Base-by-base conservation (phyloP, 805 yeast species). In the Tetrapisispora nanseiensis region DNA sequence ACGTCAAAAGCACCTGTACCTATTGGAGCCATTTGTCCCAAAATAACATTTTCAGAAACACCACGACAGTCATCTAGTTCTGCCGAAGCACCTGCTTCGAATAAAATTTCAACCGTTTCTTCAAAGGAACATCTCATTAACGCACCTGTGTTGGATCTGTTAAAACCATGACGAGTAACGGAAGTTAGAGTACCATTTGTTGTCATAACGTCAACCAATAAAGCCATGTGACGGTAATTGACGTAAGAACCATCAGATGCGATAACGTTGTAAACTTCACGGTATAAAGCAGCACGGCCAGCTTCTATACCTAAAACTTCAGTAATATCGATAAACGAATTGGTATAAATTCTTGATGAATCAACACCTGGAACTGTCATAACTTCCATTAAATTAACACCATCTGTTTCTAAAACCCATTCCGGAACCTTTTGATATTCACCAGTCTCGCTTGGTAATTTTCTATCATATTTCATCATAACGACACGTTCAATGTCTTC, bases 171-270 rank as follows among this genome's bases (percentile, higher is more conserved):
- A 76, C 99, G 94, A 34, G 97, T 90, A 57, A 92, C 89, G 32
- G 99, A 97, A 85, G 94, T 90, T 65, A 92, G 73, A 61, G 90
- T 95, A 58, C 99, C 99, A 60, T 95, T 82, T 31, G 95, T 85
- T 2, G 99, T 92, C 99, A 92, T 92, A 30, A 89, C 94, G 70
- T 92, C 99, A 45, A 92, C 97, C 56, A 92, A 74, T 55, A 92
- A 71, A 4, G 99, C 97, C 92, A 92, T 82, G 59, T 92, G 99
- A 69, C 99, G 82, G 69, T 92, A 92, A 67, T 92, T 92, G 48
- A 92, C 99, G 58, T 92, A 92, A 30, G 98, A 89, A 84, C 98
- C 99, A 75, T 92, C 99, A 57, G 95, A 92, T 3, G 97, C 96
- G 75, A 92, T 87, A 55, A 92, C 99, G 59, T 92, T 92, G 67